Conservation (phyloP, 306 rosid genomes). For the Mimosa pudica region DNA sequence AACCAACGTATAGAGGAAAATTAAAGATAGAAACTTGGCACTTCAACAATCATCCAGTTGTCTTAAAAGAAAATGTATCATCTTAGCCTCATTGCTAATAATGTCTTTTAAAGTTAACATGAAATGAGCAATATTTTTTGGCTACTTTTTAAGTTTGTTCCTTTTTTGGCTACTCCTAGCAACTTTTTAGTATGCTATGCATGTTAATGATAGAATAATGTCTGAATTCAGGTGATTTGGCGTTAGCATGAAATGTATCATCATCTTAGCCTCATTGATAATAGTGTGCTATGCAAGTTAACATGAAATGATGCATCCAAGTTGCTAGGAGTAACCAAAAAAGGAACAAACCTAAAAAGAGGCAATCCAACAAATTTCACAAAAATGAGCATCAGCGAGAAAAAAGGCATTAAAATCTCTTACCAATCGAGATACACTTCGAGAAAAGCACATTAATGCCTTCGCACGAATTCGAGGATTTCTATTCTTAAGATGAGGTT, state of each 20-base stretch:
- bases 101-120: not conserved
- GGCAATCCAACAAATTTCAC: not conserved
- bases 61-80: constrained; percentile 12
- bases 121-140: too few species aligned
- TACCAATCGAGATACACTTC: constrained; percentile 88
- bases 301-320: not conserved
- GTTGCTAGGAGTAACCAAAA: not conserved
- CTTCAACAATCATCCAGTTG: constrained; percentile 28
- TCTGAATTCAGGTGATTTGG: too few species aligned
- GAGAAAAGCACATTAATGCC: constrained; percentile 86
- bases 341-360: not conserved
- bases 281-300: not conserved
- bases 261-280: not conserved
- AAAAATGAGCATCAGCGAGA: not conserved
- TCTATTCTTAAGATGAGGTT: constrained; percentile 79
- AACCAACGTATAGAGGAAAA: not conserved
- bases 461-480: constrained; percentile 96
- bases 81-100: constrained; percentile 4
- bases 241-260: not conserved
- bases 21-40: constrained; percentile 16
- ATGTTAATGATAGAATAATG: too few species aligned
- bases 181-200: too few species aligned
- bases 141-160: too few species aligned
- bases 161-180: too few species aligned
- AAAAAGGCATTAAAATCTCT: constrained; percentile 38